Evolutionary conservation across 2,329 filamentous ascomycete species (phyloP).

Genomic region (Stachybotrys elegans): DNA sequence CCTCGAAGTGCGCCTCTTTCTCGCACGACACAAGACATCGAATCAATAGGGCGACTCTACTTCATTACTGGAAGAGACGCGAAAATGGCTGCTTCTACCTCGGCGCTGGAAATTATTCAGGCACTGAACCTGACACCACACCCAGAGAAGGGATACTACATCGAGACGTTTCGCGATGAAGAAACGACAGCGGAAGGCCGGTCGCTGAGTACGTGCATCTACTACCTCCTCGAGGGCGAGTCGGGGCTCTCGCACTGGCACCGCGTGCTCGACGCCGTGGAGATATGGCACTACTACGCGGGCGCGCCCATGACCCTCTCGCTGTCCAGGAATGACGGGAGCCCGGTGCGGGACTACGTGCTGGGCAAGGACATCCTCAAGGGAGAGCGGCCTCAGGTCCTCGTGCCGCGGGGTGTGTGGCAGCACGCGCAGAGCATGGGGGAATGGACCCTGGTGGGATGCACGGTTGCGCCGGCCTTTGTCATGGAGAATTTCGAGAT

Average conservation of each 20-base stretch:
- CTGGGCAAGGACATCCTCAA: conserved; percentile 39
- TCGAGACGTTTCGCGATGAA: conserved; percentile 40
- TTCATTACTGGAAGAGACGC: too few relatives aligned
- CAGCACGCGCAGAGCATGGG: conserved; percentile 40
- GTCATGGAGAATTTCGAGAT: conserved; percentile 22
- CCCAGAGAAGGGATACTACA: conserved; percentile 43
- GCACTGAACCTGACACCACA: conserved; percentile 37
- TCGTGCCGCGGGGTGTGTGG: conserved; percentile 36
- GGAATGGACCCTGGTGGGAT: conserved; percentile 43
- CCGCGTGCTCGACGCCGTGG: conserved; percentile 39
- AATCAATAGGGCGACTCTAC: too few relatives aligned
- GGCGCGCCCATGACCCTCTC: conserved; percentile 43
- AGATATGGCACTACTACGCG: conserved; percentile 51
- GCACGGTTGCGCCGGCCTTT: conserved; percentile 22
- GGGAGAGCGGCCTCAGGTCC: conserved; percentile 37
- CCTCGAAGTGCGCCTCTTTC: too few relatives aligned
- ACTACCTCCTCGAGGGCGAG: conserved; percentile 44
- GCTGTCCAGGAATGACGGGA: conserved; percentile 35
- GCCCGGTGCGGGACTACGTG: conserved; percentile 22
- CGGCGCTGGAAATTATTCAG: conserved; percentile 37
- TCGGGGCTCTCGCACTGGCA: conserved; percentile 43
- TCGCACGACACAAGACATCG: too few relatives aligned
- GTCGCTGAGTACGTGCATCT: conserved; percentile 44
- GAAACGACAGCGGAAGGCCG: conserved; percentile 22
- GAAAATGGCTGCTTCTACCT: background rate